Evolutionary conservation across 805 yeast species (phyloP).

Genomic region (Myxozyma mucilagina): DNA sequence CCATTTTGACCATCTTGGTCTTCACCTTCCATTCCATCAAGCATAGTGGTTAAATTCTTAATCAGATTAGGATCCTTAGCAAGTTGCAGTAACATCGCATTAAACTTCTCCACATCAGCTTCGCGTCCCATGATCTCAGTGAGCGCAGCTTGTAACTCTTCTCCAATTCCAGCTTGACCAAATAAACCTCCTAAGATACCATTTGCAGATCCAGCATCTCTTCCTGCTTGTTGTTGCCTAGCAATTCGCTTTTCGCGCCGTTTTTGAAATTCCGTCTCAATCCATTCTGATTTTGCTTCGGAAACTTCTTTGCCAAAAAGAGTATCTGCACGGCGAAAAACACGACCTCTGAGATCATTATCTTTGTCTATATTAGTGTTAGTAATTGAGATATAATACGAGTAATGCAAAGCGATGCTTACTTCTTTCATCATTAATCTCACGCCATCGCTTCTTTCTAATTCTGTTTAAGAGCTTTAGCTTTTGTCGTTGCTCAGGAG

Average conservation of each 20-base stretch:
- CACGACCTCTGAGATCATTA: constrained; percentile 78
- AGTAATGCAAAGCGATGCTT: not conserved
- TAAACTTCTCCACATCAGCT: constrained; percentile 31
- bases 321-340: constrained; percentile 66
- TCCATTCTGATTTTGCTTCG: constrained; percentile 62
- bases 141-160: constrained; percentile 35
- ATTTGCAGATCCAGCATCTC: constrained; percentile 1
- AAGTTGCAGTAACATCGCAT: constrained; percentile 35
- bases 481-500: constrained; percentile 52
- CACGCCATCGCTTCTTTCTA: constrained; percentile 82
- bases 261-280: constrained; percentile 66
- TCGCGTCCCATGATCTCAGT: constrained; percentile 33
- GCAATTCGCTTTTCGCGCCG: constrained; percentile 62
- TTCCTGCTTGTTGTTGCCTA: constrained; percentile 35
- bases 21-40: constrained; percentile 27
- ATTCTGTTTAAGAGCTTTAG: constrained; percentile 68
- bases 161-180: constrained; percentile 27
- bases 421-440: constrained; percentile 68
- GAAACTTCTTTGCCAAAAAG: constrained; percentile 65
- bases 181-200: constrained; percentile 9
- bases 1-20: not conserved
- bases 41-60: constrained; percentile 31
- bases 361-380: constrained; percentile 54
- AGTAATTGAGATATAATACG: not conserved
- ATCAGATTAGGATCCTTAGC: constrained; percentile 36